These are phyloP conservation scores for Trichoderma gamsii DNA, from an alignment of 495 filamentous ascomycete genomes.

Conservation along the genomic window DNA sequence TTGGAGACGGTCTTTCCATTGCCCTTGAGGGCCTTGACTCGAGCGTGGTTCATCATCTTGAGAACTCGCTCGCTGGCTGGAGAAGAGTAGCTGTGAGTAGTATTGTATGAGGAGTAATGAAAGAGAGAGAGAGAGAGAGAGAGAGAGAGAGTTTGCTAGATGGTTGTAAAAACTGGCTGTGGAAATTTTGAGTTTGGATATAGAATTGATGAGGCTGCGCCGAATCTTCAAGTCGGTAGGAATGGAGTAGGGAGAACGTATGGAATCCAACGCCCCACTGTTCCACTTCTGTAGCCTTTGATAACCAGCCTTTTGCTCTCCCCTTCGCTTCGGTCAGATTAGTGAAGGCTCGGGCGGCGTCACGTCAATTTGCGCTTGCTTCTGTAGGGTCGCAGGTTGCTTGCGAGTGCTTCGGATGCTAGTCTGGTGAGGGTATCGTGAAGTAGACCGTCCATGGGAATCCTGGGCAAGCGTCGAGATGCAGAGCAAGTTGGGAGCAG, in stretches of 20 bases:
- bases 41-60: conserved; percentile 65
- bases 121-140: neutral
- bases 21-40: conserved; percentile 71
- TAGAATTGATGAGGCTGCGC: neutral
- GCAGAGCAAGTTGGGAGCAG: neutral
- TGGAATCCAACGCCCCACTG: neutral
- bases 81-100: neutral
- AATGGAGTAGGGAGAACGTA: neutral
- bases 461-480: neutral
- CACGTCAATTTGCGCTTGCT: conserved; percentile 14
- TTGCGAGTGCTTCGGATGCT: conserved; percentile 4
- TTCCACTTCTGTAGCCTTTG: neutral
- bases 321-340: neutral
- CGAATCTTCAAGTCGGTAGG: neutral
- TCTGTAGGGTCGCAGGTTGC: conserved; percentile 1
- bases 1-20: conserved; percentile 88
- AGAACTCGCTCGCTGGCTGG: neutral
- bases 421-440: neutral
- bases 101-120: neutral
- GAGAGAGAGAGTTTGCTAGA: neutral
- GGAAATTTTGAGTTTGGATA: neutral
- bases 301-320: neutral
- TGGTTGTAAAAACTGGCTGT: neutral
- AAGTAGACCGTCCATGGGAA: conserved; percentile 11
- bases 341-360: conserved; percentile 7